A percentile compares a stretch with the other conserved stretches of the same genome.
Evolutionary conservation across 495 filamentous ascomycete species (phyloP).

Genomic region (Podospora bellae-mahoneyi): DNA sequence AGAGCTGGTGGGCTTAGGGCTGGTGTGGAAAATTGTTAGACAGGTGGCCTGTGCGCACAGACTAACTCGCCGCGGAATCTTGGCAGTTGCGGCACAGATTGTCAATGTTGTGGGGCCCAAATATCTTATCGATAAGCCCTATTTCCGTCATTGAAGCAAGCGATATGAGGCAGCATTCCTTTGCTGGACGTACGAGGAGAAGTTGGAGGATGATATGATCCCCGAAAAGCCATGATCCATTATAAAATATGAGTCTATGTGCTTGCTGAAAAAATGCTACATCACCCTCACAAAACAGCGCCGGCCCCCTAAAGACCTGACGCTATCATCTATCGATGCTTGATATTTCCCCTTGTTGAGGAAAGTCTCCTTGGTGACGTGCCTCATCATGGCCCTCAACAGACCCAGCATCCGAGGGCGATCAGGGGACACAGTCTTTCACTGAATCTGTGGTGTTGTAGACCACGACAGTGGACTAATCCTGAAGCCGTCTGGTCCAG

Average conservation of each 20-base stretch:
- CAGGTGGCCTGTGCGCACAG: constrained; percentile 26
- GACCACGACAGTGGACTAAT: too few species aligned
- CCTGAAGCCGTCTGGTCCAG: too few species aligned
- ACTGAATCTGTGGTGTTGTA: not conserved
- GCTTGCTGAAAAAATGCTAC: not conserved
- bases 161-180: not conserved
- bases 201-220: not conserved
- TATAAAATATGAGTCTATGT: not conserved
- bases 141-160: not conserved
- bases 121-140: constrained; percentile 11
- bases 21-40: constrained; percentile 34
- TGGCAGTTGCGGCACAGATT: constrained; percentile 10
- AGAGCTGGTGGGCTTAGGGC: constrained; percentile 36
- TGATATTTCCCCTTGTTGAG: not conserved
- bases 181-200: not conserved
- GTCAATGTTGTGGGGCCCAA: constrained; percentile 1
- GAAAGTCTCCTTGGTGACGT: not conserved
- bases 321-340: not conserved
- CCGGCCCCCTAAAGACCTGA: not conserved
- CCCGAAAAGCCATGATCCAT: not conserved
- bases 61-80: not conserved
- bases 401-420: not conserved
- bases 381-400: not conserved
- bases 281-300: not conserved
- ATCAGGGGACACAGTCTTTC: not conserved